Base-by-base conservation (phyloP, 768 basidiomycete species). In the Suillus tomentosus region DNA sequence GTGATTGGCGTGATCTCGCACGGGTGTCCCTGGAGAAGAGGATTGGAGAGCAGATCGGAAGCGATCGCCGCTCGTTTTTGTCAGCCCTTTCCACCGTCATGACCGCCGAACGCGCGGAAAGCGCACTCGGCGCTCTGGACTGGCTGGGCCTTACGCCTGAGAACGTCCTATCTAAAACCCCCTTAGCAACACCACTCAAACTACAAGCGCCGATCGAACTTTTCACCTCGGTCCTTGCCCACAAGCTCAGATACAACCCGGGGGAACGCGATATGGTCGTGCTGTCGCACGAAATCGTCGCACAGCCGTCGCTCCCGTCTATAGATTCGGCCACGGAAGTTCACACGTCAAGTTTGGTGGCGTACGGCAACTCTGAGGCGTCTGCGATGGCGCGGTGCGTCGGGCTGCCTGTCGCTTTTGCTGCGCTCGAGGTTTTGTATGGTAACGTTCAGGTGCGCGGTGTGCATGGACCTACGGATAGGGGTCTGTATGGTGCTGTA, bases 321-420 rank as follows among this genome's bases (percentile, higher is more conserved):
- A 19, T 40, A 3, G 63, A 62, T 14, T 64, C 60, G 62, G 43
- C 66, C 22, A 79, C 82, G 67, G 81, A 87, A 67, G 81, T 86
- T 39, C 84, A 94, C 67, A 88, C 86, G 13, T 91, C 92, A 9
- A 82, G 84, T 27, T 73, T 95, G 15, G 78, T 89, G 27, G 77
- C 82, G 39, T 90, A 89, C 68, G 94, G 89, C 1, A 82, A 79
- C 22, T 66, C 77, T 8, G 72, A 70, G 1, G 84, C 82, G 3
- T 90, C 91, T 0, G 95, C 95, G 5, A 97, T 97, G 95, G 86
- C 94, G n/a, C 81, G 87, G 37, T 93, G 91, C 3, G 95, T 97
- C 19, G 95, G 95, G 5, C 76, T 95, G 53, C 95, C 95, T 0
- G 86, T 96, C 8, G 95, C 92, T 1, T 85, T 95, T 70, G 94